These are phyloP conservation scores for Solanum lycopersicoides DNA, from an alignment of 257 asterid species.

Conservation along the genomic window DNA sequence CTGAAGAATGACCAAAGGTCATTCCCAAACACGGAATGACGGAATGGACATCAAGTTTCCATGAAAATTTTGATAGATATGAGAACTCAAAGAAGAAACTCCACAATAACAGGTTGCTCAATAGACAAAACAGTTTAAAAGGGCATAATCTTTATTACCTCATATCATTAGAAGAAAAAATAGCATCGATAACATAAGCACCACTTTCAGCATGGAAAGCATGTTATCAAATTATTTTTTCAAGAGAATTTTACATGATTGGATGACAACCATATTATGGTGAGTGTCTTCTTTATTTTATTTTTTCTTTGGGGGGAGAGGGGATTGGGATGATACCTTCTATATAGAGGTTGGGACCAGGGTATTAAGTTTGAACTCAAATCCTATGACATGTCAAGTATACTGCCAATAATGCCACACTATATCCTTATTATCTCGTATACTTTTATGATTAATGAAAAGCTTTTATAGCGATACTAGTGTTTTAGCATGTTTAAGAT, in stretches of 20 bases:
- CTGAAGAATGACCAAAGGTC: background rate
- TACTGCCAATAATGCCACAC: background rate
- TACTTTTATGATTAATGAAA: background rate
- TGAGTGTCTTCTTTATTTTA: background rate
- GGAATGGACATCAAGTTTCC: background rate
- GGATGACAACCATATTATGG: background rate
- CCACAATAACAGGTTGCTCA: background rate
- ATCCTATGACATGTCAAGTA: background rate
- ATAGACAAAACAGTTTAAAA: background rate
- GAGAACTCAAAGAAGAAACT: background rate
- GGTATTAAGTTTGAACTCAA: background rate
- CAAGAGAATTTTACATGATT: background rate
- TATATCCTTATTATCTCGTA: background rate
- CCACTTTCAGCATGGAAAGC: background rate
- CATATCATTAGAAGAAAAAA: background rate
- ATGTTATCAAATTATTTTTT: background rate
- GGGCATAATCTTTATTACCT: background rate
- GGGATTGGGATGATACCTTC: background rate
- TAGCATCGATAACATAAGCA: background rate
- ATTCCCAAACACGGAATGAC: background rate
- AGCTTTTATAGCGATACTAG: background rate
- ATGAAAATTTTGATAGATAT: background rate
- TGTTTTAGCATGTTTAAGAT: background rate
- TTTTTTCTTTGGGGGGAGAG: background rate
- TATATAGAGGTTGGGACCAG: background rate